These are phyloP conservation scores for Russula emetica DNA, from an alignment of 768 basidiomycete genomes.

Conservation along the genomic window DNA sequence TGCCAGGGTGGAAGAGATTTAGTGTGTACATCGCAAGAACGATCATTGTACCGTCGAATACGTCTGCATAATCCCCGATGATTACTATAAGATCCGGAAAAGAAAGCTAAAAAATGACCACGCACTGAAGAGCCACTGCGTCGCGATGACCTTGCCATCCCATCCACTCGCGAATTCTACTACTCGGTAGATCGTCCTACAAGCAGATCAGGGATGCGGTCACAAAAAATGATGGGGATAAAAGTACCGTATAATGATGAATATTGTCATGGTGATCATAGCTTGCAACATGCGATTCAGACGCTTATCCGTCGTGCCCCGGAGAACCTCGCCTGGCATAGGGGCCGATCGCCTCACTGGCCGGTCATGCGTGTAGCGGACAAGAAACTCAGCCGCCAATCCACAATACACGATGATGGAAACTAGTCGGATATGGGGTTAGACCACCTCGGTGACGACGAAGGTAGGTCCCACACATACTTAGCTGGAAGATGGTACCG, in stretches of 20 bases:
- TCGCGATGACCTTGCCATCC: conserved; percentile 18
- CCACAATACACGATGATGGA: conserved; percentile 17
- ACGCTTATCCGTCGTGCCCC: conserved; percentile 2
- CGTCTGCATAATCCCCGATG: neutral
- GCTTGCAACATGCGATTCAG: conserved; percentile 13
- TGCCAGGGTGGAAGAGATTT: conserved; percentile 20
- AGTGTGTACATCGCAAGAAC: conserved; percentile 19
- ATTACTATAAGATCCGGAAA: neutral
- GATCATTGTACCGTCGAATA: conserved; percentile 26
- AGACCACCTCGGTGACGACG: neutral
- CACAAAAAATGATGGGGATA: neutral
- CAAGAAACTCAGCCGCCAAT: conserved; percentile 19
- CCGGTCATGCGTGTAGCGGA: conserved; percentile 6
- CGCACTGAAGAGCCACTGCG: conserved; percentile 23
- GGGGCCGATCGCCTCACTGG: conserved; percentile 6
- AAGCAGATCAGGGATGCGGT: neutral
- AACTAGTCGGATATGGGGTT: conserved; percentile 6
- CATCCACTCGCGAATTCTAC: conserved; percentile 22
- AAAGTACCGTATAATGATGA: conserved; percentile 23
- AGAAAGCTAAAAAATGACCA: neutral
- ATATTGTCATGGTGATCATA: conserved; percentile 20
- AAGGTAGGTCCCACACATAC: neutral
- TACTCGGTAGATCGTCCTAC: conserved; percentile 21
- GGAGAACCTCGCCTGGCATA: neutral
- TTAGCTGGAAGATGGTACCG: conserved; percentile 24